Percentiles rank a stretch among this genome's conserved stretches.
These are phyloP conservation scores for Alternaria novae-zelandiae DNA, from an alignment of 2,329 filamentous ascomycete species.

Conservation along the genomic window DNA sequence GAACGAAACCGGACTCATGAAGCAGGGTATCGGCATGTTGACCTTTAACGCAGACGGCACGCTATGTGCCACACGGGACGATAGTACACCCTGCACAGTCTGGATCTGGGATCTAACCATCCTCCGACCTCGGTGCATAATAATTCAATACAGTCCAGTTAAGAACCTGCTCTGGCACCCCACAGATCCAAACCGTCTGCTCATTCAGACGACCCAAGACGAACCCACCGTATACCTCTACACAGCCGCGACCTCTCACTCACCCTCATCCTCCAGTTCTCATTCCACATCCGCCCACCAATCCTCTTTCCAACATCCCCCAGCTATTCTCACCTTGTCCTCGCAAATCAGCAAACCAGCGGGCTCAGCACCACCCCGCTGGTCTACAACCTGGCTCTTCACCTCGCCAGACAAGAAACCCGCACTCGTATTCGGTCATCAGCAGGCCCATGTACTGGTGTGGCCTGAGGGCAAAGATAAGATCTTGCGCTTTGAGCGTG, in stretches of 20 bases:
- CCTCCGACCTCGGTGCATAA: constrained; percentile 47
- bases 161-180: constrained; percentile 55
- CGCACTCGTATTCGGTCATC: constrained; percentile 45
- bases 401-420: constrained; percentile 40
- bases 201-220: constrained; percentile 52
- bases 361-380: constrained; percentile 24
- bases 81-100: constrained; percentile 51
- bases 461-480: constrained; percentile 52
- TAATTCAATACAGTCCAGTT: constrained; percentile 55
- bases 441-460: constrained; percentile 47
- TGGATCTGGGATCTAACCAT: constrained; percentile 56
- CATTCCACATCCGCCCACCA: constrained; percentile 19
- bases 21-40: constrained; percentile 47
- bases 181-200: constrained; percentile 40
- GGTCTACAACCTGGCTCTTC: constrained; percentile 37
- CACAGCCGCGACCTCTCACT: constrained; percentile 21
- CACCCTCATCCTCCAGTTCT: constrained; percentile 16
- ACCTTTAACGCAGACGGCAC: constrained; percentile 47
- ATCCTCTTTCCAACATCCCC: constrained; percentile 19
- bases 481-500: constrained; percentile 38
- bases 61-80: constrained; percentile 48
- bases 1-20: constrained; percentile 38
- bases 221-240: constrained; percentile 51
- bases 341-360: constrained; percentile 32
- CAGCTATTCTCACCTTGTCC: constrained; percentile 33